Evolutionary conservation across 2,329 filamentous ascomycete genomes (phyloP).

Genomic region (Leptographium radiaticola): DNA sequence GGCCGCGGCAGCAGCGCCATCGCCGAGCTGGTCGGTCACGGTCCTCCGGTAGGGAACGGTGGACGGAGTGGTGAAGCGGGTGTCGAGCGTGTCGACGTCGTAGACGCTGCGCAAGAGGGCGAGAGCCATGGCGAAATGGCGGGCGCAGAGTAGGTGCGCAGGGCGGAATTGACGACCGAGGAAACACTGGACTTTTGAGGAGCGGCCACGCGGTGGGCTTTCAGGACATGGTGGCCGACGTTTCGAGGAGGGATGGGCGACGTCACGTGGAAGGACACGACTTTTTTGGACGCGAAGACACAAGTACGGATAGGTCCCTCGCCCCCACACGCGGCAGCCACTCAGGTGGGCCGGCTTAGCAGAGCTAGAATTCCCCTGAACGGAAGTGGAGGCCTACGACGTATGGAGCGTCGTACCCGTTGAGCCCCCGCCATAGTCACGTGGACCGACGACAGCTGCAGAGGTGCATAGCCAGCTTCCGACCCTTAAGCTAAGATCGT

Average conservation of each 20-base stretch:
- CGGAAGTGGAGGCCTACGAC: too few relatives aligned
- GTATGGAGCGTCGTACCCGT: too few relatives aligned
- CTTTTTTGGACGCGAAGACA: too few relatives aligned
- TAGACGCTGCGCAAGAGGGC: conserved; percentile 38
- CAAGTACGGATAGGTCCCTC: too few relatives aligned
- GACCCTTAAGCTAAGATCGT: too few relatives aligned
- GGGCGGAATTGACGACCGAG: background rate
- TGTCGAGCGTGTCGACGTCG: conserved; percentile 30
- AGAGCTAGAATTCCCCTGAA: too few relatives aligned
- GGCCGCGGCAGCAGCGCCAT: conserved; percentile 7
- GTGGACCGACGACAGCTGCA: too few relatives aligned
- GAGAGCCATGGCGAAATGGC: conserved; percentile 10
- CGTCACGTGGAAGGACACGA: background rate
- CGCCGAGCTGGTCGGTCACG: conserved; percentile 21
- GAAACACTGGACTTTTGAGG: background rate
- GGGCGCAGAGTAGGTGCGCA: background rate
- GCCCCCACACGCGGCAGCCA: too few relatives aligned
- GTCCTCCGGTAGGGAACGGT: conserved; percentile 49
- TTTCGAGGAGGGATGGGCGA: background rate
- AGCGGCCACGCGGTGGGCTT: background rate
- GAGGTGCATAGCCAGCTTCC: too few relatives aligned
- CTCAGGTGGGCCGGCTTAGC: too few relatives aligned
- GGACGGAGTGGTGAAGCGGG: conserved; percentile 48
- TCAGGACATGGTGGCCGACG: background rate
- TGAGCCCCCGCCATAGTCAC: too few relatives aligned